Evolutionary conservation across 176 grass and related monocot genomes (phyloP).

Genomic region (Cenchrus purpureus): DNA sequence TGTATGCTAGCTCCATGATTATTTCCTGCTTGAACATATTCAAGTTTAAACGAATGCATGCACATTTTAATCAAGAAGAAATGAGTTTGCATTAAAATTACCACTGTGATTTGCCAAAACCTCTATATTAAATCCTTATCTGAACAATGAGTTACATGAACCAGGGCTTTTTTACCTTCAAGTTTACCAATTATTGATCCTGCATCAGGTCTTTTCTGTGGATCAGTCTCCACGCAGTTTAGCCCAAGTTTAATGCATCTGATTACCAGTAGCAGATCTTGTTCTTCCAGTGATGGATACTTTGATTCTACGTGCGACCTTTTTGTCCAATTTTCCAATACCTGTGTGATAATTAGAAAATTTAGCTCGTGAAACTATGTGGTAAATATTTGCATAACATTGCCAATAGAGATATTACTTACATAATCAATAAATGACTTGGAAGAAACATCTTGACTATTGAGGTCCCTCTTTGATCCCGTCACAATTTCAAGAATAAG

Average conservation of each 20-base stretch:
- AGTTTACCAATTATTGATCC: neutral
- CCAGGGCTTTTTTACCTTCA: neutral
- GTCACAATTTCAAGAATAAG: slow-evolving; percentile 39
- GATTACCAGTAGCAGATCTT: neutral
- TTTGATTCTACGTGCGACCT: neutral
- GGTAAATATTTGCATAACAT: neutral
- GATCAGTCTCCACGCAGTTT: slow-evolving; percentile 24
- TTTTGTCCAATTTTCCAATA: slow-evolving; percentile 6
- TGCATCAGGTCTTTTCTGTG: slow-evolving; percentile 10
- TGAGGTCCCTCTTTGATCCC: slow-evolving; percentile 20
- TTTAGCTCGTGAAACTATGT: neutral
- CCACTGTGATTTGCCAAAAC: neutral
- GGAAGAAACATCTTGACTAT: slow-evolving; percentile 32
- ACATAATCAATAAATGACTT: slow-evolving; percentile 26
- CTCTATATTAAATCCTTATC: neutral
- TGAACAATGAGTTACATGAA: neutral
- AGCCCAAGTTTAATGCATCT: slow-evolving; percentile 38
- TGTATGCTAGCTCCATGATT: neutral
- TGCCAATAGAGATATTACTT: neutral
- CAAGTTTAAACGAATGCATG: no score
- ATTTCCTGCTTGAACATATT: slow-evolving; percentile 1
- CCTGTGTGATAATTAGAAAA: neutral
- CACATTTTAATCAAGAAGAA: no score
- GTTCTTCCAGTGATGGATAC: slow-evolving; percentile 28
- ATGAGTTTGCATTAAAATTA: neutral